A percentile compares a stretch with the other conserved stretches of the same genome.
phyloP scores from a whole-genome alignment of 2,329 filamentous ascomycete species.

The Cladosporium sp. region DNA sequence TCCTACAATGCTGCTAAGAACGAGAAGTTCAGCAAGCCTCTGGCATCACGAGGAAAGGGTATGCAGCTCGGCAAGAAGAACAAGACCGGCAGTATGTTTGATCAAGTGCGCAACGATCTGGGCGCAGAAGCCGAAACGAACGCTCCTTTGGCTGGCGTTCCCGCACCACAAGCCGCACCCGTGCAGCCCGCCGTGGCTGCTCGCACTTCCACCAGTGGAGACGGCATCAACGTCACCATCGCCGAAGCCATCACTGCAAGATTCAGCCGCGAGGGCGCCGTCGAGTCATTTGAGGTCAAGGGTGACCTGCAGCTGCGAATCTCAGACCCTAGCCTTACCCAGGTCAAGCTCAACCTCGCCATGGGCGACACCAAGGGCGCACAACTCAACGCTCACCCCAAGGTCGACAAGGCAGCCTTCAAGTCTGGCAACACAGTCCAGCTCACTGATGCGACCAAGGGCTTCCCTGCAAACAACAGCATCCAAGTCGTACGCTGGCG shows the following conservation, averaged over 20 bases:
- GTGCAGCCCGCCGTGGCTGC: conserved; percentile 56
- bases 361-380: conserved; percentile 78
- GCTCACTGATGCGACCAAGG: conserved; percentile 81
- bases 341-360: conserved; percentile 81
- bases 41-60: conserved; percentile 85
- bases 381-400: conserved; percentile 93
- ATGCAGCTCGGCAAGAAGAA: conserved; percentile 99
- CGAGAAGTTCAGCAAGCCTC: conserved; percentile 76
- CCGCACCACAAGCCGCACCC: conserved; percentile 49
- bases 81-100: conserved; percentile 95
- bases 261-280: conserved; percentile 80
- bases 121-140: conserved; percentile 80
- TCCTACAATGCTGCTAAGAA: conserved; percentile 97
- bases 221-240: conserved; percentile 84
- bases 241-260: conserved; percentile 89
- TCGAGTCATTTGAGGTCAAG: conserved; percentile 85
- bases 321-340: conserved; percentile 82
- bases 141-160: conserved; percentile 63
- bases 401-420: conserved; percentile 89
- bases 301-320: conserved; percentile 92
- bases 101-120: conserved; percentile 88
- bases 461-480: conserved; percentile 91
- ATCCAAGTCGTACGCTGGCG: conserved; percentile 95
- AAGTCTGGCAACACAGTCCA: conserved; percentile 81
- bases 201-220: conserved; percentile 70